A percentile compares a stretch with the other conserved stretches of the same genome.
These are phyloP conservation scores for Coemansia guatemalensis DNA, from an alignment of 192 early-diverging fungal species.

Conservation along the genomic window DNA sequence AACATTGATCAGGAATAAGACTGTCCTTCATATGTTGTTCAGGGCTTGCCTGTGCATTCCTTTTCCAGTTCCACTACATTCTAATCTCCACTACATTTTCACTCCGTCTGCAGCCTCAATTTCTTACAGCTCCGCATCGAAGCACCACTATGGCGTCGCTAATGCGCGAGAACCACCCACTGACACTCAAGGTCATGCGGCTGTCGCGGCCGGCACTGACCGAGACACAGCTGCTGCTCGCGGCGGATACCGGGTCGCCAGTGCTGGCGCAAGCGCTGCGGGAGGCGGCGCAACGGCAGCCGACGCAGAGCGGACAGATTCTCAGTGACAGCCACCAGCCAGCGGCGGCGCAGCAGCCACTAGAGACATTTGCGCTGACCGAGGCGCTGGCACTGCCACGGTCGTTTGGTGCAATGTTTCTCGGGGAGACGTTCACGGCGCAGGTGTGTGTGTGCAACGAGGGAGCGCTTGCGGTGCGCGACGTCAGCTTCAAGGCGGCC, in stretches of 20 bases:
- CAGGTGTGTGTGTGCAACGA: constrained; percentile 93
- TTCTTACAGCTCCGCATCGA: background rate
- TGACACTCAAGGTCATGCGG: constrained; percentile 91
- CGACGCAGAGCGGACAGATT: constrained; percentile 46
- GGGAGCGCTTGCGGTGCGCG: constrained; percentile 59
- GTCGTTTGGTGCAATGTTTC: constrained; percentile 89
- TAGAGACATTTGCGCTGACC: constrained; percentile 59
- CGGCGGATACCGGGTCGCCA: constrained; percentile 36
- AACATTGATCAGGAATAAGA: no score
- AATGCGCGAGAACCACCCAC: constrained; percentile 62
- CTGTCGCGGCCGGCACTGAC: constrained; percentile 75
- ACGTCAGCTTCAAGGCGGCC: constrained; percentile 76
- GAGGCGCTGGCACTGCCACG: constrained; percentile 78
- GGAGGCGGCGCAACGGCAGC: constrained; percentile 46
- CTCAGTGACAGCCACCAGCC: constrained; percentile 37
- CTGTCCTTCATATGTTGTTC: no score
- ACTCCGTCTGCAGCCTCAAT: background rate
- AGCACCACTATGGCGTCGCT: constrained; percentile 33
- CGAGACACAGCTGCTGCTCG: constrained; percentile 45
- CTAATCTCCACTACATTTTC: background rate
- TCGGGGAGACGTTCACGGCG: constrained; percentile 88
- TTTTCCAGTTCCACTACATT: background rate
- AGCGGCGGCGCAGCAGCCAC: constrained; percentile 47
- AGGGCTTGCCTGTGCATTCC: background rate
- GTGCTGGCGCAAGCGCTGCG: constrained; percentile 33